These are phyloP conservation scores for Metschnikowia peoriensis DNA, from an alignment of 805 yeast species.

Conservation along the genomic window DNA sequence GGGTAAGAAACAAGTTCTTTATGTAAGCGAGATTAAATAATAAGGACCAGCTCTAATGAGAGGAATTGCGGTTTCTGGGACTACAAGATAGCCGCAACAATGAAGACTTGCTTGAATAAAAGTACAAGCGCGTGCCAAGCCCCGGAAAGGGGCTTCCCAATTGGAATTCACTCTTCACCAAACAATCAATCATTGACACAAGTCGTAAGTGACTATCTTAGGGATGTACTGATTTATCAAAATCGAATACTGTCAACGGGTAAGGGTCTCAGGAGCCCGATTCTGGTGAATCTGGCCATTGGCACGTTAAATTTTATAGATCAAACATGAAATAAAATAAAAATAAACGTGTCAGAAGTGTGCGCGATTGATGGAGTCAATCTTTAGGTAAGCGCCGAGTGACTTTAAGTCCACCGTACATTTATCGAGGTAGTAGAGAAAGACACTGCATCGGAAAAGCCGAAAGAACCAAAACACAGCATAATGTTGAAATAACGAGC, in stretches of 20 bases:
- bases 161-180: not conserved
- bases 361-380: not conserved
- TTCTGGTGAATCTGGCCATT: constrained; percentile 2
- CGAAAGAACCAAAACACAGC: not conserved
- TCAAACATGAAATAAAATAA: not conserved
- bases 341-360: constrained; percentile 1
- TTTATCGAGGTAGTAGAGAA: not conserved
- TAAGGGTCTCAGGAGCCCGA: constrained; percentile 4
- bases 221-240: constrained; percentile 16
- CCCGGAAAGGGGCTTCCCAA: not conserved
- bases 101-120: not conserved
- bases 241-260: constrained; percentile 1
- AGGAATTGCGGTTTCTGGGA: not conserved
- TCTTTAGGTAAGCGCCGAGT: not conserved
- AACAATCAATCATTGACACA: constrained; percentile 2
- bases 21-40: not conserved
- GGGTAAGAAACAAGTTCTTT: constrained; percentile 3
- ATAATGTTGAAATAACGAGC: constrained; percentile 13
- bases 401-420: not conserved
- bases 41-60: not conserved
- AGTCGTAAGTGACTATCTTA: constrained; percentile 4
- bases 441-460: not conserved
- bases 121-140: not conserved
- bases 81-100: not conserved
- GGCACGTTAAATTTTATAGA: not conserved